Evolutionary conservation across 1,284 basidiomycete genomes (phyloP), one percentile per base, ranked within the genome.

Genomic region (Boletus smithii): DNA sequence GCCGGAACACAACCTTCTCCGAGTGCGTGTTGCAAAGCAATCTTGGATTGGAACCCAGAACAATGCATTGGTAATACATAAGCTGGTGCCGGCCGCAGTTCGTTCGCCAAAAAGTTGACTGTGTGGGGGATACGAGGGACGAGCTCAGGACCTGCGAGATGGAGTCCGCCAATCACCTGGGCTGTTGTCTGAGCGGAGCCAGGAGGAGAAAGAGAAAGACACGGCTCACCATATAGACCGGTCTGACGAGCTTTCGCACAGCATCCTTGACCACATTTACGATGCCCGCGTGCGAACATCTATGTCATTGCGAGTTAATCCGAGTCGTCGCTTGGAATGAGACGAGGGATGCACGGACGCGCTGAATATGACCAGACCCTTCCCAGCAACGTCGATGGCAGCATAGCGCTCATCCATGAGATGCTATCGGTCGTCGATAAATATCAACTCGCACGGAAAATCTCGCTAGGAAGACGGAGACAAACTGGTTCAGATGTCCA

Each of bases 11-110:
- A 85, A 1, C 79, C 80, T 41, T 85, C 79, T 16, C 87, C 88
- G 11, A 92, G 71, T 2, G 77, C 85, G 8, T 68, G 66, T 58
- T 83, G 79, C 53, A 92, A 66, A 5, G 81, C 83, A 1, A 86
- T 63, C 61, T 91, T 88, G 23, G 76, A 77, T 26, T 76, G 74
- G 58, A 91, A 87, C 0, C 89, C 88, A 1, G 85, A 80, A 57
- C 89, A 91, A 65, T 91, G 90, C 80, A 92, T 86, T 0, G 89
- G 89, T 0, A 91, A 72, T 32, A 91, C 68, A 55, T 84, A 91
- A 0, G 73, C 74, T 0, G 86, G 87, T 1, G 77, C 66, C 5
- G 87, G 88, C 10, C 71, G 61, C 23, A 91, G 65, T 44, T 74
- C 62, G 20, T 73, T 68, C 0, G 81, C 74, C 27, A 91, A 68